Conservation (phyloP, 2,329 filamentous ascomycete genomes). For the Colletotrichum orchidophilum region DNA sequence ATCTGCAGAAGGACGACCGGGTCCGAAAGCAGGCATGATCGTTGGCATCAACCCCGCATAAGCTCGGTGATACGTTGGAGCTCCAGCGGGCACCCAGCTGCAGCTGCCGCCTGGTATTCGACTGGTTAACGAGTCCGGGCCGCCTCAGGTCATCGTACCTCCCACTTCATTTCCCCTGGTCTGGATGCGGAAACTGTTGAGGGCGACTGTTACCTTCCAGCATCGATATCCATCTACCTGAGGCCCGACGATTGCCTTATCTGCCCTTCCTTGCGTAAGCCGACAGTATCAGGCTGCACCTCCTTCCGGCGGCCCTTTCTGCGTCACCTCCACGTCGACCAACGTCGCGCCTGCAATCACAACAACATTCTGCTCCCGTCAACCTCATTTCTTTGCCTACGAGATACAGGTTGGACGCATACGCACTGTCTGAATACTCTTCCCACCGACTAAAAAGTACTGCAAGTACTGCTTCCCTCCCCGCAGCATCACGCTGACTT, state of each 20-base stretch:
- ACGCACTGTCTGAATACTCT: background rate
- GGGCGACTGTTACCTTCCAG: background rate
- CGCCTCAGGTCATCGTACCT: background rate
- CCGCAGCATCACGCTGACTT: background rate
- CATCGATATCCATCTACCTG: background rate
- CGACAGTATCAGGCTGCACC: background rate
- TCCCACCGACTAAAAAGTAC: background rate
- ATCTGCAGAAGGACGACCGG: background rate
- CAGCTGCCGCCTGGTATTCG: background rate
- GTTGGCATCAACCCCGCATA: background rate
- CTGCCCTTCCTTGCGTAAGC: background rate
- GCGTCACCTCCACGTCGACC: background rate
- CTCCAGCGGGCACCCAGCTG: background rate
- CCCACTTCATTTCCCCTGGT: background rate
- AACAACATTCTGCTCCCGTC: background rate
- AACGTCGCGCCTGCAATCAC: background rate
- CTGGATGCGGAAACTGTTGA: background rate
- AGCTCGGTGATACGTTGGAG: constrained; percentile 25
- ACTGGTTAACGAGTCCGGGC: background rate
- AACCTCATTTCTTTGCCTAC: background rate
- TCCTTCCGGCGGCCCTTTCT: background rate
- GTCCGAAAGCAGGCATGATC: background rate
- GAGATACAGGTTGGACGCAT: background rate
- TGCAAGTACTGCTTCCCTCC: background rate
- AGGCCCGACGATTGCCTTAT: background rate